phyloP scores from a whole-genome alignment of 129 eudicot genomes.

The Escallonia herrerae region DNA sequence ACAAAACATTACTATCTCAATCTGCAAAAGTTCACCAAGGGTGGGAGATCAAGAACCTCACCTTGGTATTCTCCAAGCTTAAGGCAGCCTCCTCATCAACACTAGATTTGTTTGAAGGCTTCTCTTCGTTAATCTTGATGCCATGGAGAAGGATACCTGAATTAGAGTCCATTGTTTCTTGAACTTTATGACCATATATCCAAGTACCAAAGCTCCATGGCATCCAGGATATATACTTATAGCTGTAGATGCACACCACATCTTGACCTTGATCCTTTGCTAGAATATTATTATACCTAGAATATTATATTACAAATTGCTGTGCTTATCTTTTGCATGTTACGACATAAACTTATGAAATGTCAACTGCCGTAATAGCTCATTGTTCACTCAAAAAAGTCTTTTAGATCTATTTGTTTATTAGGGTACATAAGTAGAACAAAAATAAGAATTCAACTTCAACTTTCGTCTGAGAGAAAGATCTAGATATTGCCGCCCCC shows the following conservation, averaged over 20 bases:
- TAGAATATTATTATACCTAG: no score
- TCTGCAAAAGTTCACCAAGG: not conserved
- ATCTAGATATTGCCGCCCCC: not conserved
- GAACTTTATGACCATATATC: not conserved
- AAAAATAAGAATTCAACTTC: not conserved
- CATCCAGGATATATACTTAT: no score
- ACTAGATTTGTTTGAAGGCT: not conserved
- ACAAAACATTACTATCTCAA: not conserved
- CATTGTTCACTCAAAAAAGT: slow-evolving; percentile 2
- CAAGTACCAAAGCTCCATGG: no score
- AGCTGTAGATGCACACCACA: no score
- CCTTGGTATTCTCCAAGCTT: not conserved
- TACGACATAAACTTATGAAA: slow-evolving; percentile 12
- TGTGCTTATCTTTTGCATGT: slow-evolving; percentile 19
- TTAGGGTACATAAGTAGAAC: not conserved
- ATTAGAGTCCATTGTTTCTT: not conserved
- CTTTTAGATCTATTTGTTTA: not conserved
- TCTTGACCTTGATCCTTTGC: no score
- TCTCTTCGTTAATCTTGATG: slow-evolving; percentile 3
- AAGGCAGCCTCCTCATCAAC: not conserved
- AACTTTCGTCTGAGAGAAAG: not conserved
- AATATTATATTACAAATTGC: not conserved
- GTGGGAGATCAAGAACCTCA: not conserved
- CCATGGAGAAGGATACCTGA: not conserved
- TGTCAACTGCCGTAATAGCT: slow-evolving; percentile 17